Base-by-base conservation (phyloP, 75 land plant genomes). In the Selaginella moellendorffii region DNA sequence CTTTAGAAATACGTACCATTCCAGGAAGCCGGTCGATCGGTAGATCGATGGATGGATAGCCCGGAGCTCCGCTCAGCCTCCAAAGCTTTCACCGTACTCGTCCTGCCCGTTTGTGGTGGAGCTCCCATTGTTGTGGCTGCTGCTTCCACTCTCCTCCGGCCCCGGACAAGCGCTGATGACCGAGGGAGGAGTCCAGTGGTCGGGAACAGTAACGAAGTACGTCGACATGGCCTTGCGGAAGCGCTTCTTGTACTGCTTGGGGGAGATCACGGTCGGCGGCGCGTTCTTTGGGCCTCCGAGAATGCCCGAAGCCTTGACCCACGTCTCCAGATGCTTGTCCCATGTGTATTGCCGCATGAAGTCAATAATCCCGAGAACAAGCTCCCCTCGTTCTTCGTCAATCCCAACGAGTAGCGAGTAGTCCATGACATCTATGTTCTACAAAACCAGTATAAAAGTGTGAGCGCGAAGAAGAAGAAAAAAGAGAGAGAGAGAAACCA, bases 331-430 rank as follows among this genome's bases (percentile, higher is more conserved):
- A 18, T 88, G 97, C 75, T 92, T 92, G 68, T 92, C 97, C 97
- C 97, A 91, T n/a, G 97, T 91, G 30, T 91, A 91, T 62, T 88
- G 97, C 68, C 97, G 77, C 83, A 92, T 83, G 66, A 76, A 88
- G 64, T 92, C 97, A 31, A 92, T 92, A 53, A 92, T 92, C n/a
- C 97, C 97, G 5, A 92, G 8, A 42, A 92, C 96, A 56, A 92
- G 82, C 84, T 88, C 89, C 62, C 79, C 78, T 12, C 78, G 69
- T 27, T 83, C 79, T 26, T 85, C 85, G 51, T 82, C 86, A 19
- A 92, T 78, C 25, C 95, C 97, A 62, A 88, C 97, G 68, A 92
- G 63, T 54, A 92, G 52, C 1, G 97, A 92, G 66, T 92, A 92
- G 69, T 92, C 97, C 97, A 88, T 85, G 19, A 88, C 97, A 73